A percentile compares a stretch with the other conserved stretches of the same genome.
These are phyloP conservation scores for Uronychia setigera DNA, from an alignment of 73 alveolate species.

Conservation along the genomic window DNA sequence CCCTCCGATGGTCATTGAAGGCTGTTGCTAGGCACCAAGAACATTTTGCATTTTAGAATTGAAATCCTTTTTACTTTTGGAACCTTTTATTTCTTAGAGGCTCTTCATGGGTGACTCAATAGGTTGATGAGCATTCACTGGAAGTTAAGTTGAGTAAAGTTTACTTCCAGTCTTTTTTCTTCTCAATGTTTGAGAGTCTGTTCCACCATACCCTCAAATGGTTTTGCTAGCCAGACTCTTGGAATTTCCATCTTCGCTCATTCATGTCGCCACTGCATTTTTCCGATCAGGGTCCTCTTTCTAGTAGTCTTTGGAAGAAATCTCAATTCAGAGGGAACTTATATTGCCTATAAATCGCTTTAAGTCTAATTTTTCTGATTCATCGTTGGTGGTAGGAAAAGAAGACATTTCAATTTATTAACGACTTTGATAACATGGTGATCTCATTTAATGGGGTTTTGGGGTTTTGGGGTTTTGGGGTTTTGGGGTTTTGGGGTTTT, in stretches of 20 bases:
- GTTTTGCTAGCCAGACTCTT: neutral
- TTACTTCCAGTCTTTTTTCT: neutral
- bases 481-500: too few species aligned
- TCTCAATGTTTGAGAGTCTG: too few species aligned
- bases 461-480: too few species aligned
- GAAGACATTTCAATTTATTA: too few species aligned
- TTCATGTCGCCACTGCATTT: neutral
- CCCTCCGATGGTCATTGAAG: neutral
- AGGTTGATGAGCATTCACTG: neutral
- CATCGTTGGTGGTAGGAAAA: too few species aligned
- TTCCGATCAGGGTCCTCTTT: neutral
- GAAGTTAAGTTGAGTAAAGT: too few species aligned
- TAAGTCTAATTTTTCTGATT: neutral
- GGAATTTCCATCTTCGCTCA: neutral
- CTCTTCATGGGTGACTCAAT: neutral
- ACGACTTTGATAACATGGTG: too few species aligned
- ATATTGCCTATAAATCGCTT: neutral
- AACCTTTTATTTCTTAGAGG: neutral
- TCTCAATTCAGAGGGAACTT: neutral
- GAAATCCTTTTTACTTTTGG: neutral
- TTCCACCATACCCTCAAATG: too few species aligned
- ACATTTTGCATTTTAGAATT: too few species aligned
- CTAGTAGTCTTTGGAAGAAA: neutral
- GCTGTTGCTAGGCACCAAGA: neutral
- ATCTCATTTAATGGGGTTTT: too few species aligned